Evolutionary conservation across 1,284 basidiomycete species (phyloP).

Genomic region (Gomphus bonarii): DNA sequence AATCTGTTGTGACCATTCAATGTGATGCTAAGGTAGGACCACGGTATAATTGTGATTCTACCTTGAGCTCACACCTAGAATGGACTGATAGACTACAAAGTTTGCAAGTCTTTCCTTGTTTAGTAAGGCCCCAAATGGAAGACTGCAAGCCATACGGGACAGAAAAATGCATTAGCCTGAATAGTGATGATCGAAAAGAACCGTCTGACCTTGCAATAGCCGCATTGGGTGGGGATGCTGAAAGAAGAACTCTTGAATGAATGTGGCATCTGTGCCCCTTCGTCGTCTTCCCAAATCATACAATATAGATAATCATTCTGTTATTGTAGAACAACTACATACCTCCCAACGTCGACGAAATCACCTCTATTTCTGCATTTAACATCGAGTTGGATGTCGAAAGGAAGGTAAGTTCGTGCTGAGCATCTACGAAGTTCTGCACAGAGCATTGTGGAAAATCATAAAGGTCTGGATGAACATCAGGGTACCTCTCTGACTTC

Average conservation of each 20-base stretch:
- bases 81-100: constrained; percentile 74
- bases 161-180: background rate
- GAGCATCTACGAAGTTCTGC: constrained; percentile 55
- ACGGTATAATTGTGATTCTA: constrained; percentile 19
- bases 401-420: constrained; percentile 49
- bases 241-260: constrained; percentile 76
- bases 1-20: background rate
- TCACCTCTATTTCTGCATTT: constrained; percentile 48
- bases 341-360: constrained; percentile 58
- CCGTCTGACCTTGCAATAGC: constrained; percentile 59
- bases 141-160: constrained; percentile 30
- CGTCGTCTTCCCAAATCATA: constrained; percentile 41
- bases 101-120: constrained; percentile 76
- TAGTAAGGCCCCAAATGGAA: constrained; percentile 77
- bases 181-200: background rate
- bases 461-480: background rate
- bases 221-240: constrained; percentile 73
- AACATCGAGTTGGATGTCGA: constrained; percentile 44
- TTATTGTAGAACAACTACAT: constrained; percentile 17
- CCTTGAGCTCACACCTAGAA: constrained; percentile 77
- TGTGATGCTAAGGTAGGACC: background rate
- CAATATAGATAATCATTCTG: background rate
- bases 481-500: constrained; percentile 52
- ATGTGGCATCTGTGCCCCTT: constrained; percentile 61
- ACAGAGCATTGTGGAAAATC: constrained; percentile 3